A percentile compares a stretch with the other conserved stretches of the same genome.
Evolutionary conservation across 805 yeast genomes (phyloP).

Genomic region (Candida parachauliodes): DNA sequence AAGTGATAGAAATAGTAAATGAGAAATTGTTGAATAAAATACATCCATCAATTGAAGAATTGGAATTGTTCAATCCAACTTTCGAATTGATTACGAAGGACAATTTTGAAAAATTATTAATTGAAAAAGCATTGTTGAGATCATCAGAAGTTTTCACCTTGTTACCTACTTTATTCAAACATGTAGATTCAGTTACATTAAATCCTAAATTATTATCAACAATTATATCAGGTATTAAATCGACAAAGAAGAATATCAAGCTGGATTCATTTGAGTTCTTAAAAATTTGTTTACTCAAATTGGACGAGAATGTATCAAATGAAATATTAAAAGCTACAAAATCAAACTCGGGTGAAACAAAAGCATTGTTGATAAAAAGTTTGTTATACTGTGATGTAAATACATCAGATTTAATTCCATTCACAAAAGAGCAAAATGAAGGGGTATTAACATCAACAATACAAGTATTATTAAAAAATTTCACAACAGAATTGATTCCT

Average conservation of each 20-base stretch:
- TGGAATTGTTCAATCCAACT: constrained; percentile 36
- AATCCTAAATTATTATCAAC: constrained; percentile 29
- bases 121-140: constrained; percentile 74
- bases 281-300: constrained; percentile 12
- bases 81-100: constrained; percentile 28
- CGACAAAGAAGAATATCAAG: constrained; percentile 68
- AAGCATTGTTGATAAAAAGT: constrained; percentile 47
- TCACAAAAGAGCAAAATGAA: constrained; percentile 79
- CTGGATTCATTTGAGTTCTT: constrained; percentile 39
- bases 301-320: constrained; percentile 18
- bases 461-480: constrained; percentile 12
- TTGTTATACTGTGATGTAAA: constrained; percentile 24
- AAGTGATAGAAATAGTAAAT: constrained; percentile 17
- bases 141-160: constrained; percentile 63
- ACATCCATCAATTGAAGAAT: constrained; percentile 32
- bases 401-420: constrained; percentile 35
- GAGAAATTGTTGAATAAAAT: constrained; percentile 41
- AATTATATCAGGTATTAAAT: constrained; percentile 45
- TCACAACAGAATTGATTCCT: constrained; percentile 19
- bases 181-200: constrained; percentile 40
- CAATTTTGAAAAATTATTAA: constrained; percentile 35
- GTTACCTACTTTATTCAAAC: constrained; percentile 47
- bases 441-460: constrained; percentile 48
- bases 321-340: constrained; percentile 59
- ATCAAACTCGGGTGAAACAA: constrained; percentile 59